These are phyloP conservation scores for Curvularia hawaiiensis DNA, from an alignment of 2,329 filamentous ascomycete genomes.

Conservation along the genomic window DNA sequence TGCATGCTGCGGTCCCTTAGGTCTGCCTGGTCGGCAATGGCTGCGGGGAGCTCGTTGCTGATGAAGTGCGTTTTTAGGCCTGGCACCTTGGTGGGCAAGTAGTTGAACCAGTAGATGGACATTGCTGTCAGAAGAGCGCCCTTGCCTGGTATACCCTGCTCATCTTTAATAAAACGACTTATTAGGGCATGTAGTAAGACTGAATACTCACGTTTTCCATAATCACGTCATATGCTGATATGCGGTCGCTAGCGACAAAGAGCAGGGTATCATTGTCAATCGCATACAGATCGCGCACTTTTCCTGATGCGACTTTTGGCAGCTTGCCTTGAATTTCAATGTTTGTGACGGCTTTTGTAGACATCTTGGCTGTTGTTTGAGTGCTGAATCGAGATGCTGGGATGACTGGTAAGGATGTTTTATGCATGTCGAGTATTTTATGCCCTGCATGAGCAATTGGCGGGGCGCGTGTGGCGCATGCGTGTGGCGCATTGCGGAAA, in stretches of 20 bases:
- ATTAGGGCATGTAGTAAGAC: not conserved
- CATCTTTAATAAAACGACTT: not conserved
- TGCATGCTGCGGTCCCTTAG: conserved; percentile 73
- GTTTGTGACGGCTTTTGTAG: conserved; percentile 32
- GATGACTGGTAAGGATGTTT: conserved; percentile 17
- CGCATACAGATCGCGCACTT: conserved; percentile 82
- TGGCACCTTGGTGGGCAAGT: conserved; percentile 63
- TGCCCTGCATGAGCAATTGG: conserved; percentile 19
- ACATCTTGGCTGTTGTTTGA: conserved; percentile 26
- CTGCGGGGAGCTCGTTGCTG: conserved; percentile 59
- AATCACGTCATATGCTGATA: conserved; percentile 94
- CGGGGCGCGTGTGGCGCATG: conserved; percentile 15
- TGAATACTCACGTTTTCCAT: conserved; percentile 70
- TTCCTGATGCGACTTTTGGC: conserved; percentile 63
- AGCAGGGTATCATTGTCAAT: conserved; percentile 74
- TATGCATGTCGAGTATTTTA: conserved; percentile 27
- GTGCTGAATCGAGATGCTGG: conserved; percentile 4
- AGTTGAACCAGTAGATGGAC: conserved; percentile 69
- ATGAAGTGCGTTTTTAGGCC: conserved; percentile 68
- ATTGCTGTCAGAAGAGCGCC: conserved; percentile 70
- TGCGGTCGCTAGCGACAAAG: conserved; percentile 86
- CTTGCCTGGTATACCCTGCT: conserved; percentile 69
- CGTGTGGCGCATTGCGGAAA: not conserved
- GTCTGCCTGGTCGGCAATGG: conserved; percentile 49
- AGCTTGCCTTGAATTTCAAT: conserved; percentile 46